phyloP scores from a whole-genome alignment of 768 basidiomycete species.

The Lactarius akahatsu region DNA sequence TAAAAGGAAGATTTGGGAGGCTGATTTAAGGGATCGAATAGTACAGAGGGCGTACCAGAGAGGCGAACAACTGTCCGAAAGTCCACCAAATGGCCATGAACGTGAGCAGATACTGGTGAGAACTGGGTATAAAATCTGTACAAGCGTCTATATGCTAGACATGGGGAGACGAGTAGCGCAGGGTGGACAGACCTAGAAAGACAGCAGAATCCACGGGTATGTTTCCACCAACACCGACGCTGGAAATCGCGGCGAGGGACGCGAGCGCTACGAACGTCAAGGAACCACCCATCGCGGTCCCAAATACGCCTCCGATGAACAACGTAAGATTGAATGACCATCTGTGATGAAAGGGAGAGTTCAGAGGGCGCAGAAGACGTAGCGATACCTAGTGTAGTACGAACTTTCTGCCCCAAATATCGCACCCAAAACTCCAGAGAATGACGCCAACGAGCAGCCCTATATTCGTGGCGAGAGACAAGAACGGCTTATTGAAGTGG shows the following conservation, averaged over 20 bases:
- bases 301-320: conserved; percentile 53
- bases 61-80: conserved; percentile 52
- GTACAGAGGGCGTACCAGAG: conserved; percentile 39
- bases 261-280: conserved; percentile 49
- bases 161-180: background rate
- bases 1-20: conserved; percentile 23
- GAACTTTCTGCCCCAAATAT: conserved; percentile 51
- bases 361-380: too few relatives aligned
- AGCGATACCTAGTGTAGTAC: conserved; percentile 19
- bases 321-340: conserved; percentile 58
- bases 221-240: conserved; percentile 57
- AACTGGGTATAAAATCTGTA: conserved; percentile 50
- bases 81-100: conserved; percentile 61
- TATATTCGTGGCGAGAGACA: conserved; percentile 52
- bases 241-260: conserved; percentile 45
- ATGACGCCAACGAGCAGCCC: conserved; percentile 53
- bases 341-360: conserved; percentile 30
- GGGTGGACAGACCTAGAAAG: conserved; percentile 42
- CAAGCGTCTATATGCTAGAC: background rate
- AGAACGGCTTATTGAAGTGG: conserved; percentile 45
- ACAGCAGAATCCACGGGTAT: conserved; percentile 55
- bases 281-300: conserved; percentile 49
- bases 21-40: background rate
- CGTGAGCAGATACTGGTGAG: conserved; percentile 59
- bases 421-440: conserved; percentile 50